Evolutionary conservation across 306 rosid species (phyloP), one percentile per base, ranked within the genome.

Genomic region (Fragaria ananassa): DNA sequence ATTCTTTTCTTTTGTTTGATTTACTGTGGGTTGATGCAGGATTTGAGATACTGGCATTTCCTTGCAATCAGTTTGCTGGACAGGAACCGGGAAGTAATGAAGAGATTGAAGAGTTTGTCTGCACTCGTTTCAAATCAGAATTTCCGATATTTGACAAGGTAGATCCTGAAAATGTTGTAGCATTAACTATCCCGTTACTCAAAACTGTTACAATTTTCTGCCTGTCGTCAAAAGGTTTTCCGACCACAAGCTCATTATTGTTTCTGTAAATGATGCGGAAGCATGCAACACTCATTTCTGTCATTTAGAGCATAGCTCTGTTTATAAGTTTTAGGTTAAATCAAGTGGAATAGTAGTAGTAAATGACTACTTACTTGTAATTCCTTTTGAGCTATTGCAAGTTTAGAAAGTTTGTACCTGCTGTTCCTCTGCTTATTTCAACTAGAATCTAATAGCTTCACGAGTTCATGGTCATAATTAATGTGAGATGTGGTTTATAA

Each of bases 61-160:
- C 97, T 13, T 91, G 98, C 72, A 93, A 93, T 62, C 97, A 93
- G 81, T 93, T 93, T 81, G 93, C 91, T 2, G 90, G 76, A 21
- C 85, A 91, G 80, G 98, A 93, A 84, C 97, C 98, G 0, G 98
- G 92, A 82, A 91, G 81, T 79, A 93, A 91, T 74, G 89, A 88
- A 69, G 87, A 91, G 87, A 93, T 93, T 74, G 63, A 74, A 79
- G 91, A 93, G 14, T 91, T 89, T 19, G 96, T 91, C 72, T 93
- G 97, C 80, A 91, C 90, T 60, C 93, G 87, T 72, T 93, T 90
- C 88, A 93, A 90, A 81, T 85, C 97, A 0, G 97, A 93, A 77
- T 93, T 93, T 61, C 94, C 93, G 46, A 85, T 93, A 72, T 93
- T 91, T 82, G 91, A 87, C 82, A 93, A 93, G 98, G 97, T 86